A percentile compares a stretch with the other conserved stretches of the same genome.
Evolutionary conservation across 2,329 filamentous ascomycete genomes (phyloP).

Genomic region (Gaeumannomyces tritici): DNA sequence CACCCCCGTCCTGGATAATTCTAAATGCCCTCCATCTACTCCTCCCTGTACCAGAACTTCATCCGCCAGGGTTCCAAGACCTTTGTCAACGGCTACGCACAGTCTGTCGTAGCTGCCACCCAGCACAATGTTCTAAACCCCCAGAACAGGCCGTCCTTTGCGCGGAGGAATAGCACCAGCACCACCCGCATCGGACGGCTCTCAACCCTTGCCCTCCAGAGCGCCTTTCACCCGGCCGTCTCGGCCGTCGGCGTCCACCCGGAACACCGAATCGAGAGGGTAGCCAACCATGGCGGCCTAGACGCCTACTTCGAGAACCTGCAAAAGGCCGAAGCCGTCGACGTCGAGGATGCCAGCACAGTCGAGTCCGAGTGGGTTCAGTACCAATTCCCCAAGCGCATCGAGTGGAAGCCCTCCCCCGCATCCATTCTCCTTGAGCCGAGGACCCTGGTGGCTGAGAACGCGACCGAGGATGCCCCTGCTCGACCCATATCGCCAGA

Average conservation of each 20-base stretch:
- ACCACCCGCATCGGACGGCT: conserved; percentile 45
- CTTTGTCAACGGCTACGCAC: conserved; percentile 94
- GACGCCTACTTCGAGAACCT: conserved; percentile 89
- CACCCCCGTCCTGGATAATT: conserved; percentile 53
- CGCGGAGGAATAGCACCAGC: conserved; percentile 41
- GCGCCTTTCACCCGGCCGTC: conserved; percentile 59
- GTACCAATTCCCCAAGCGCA: conserved; percentile 78
- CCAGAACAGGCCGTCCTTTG: conserved; percentile 57
- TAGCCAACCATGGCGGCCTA: conserved; percentile 52
- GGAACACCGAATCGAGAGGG: conserved; percentile 47
- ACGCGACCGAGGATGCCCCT: conserved; percentile 18
- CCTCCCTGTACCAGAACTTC: conserved; percentile 65
- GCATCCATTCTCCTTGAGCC: conserved; percentile 42
- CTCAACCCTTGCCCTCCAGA: conserved; percentile 60
- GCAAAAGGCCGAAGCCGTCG: conserved; percentile 62
- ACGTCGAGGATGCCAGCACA: conserved; percentile 42
- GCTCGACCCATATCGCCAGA: conserved; percentile 30
- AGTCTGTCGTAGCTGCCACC: conserved; percentile 91
- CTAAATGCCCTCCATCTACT: conserved; percentile 84
- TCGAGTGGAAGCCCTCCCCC: conserved; percentile 72
- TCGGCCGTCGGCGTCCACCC: conserved; percentile 39
- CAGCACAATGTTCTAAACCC: conserved; percentile 65
- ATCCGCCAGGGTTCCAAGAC: conserved; percentile 97
- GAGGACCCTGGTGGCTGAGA: conserved; percentile 23
- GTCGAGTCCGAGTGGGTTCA: conserved; percentile 81